Conservation (phyloP, 768 basidiomycete species). For the Polyporus arcularius region DNA sequence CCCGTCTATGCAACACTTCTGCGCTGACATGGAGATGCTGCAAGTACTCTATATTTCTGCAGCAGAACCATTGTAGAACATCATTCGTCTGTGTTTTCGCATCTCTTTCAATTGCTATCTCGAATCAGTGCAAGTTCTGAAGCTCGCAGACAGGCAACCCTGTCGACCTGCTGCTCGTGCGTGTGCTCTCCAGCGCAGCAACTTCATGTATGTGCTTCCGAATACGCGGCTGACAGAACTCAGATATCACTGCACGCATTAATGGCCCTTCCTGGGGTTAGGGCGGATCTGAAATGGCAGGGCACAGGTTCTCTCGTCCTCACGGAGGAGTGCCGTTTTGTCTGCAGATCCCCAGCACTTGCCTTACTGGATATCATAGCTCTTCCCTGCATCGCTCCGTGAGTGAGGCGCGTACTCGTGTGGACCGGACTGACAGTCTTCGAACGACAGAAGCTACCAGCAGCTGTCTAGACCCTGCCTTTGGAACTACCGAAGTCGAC, state of each 20-base stretch:
- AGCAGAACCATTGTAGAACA: conserved; percentile 26
- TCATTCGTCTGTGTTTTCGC: background rate
- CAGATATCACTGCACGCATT: background rate
- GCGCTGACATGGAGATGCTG: too few relatives aligned
- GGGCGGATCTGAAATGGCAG: background rate
- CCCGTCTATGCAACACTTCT: too few relatives aligned
- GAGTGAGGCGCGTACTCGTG: too few relatives aligned
- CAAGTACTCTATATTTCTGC: conserved; percentile 33
- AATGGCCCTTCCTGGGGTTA: background rate
- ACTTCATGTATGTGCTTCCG: background rate
- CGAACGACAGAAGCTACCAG: too few relatives aligned
- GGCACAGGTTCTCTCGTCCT: background rate
- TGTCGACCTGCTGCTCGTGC: background rate
- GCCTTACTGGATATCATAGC: too few relatives aligned
- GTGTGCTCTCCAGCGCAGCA: background rate
- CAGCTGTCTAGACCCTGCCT: too few relatives aligned
- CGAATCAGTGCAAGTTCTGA: background rate
- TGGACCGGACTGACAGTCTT: too few relatives aligned
- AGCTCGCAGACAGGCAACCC: background rate
- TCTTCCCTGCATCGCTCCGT: too few relatives aligned
- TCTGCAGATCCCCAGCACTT: background rate
- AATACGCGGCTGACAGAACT: background rate
- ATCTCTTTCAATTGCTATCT: background rate
- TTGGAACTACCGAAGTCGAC: too few relatives aligned
- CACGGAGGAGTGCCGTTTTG: background rate